Evolutionary conservation across 805 yeast species (phyloP).

Genomic region (Kregervanrija fluxuum): DNA sequence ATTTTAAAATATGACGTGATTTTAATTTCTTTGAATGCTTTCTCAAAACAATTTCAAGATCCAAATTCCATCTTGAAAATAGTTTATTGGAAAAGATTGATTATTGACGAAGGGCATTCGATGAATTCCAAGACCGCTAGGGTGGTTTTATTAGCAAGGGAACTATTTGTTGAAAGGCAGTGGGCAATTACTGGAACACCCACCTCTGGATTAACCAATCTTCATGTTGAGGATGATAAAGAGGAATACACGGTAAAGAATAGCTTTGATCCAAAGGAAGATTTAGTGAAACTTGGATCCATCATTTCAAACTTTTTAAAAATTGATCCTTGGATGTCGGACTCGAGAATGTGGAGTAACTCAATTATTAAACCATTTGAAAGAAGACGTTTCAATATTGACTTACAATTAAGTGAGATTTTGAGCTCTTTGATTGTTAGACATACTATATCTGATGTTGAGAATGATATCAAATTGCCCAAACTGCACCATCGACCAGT

Average conservation of each 20-base stretch:
- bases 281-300: constrained; percentile 45
- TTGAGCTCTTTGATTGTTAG: constrained; percentile 46
- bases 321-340: constrained; percentile 50
- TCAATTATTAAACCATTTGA: constrained; percentile 43
- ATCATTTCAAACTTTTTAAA: constrained; percentile 46
- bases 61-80: constrained; percentile 31
- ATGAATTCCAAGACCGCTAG: constrained; percentile 47
- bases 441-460: constrained; percentile 49
- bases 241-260: constrained; percentile 40
- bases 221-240: constrained; percentile 36
- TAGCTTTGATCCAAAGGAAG: constrained; percentile 45
- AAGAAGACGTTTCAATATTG: constrained; percentile 33
- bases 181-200: constrained; percentile 80
- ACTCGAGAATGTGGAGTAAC: constrained; percentile 40
- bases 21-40: constrained; percentile 39
- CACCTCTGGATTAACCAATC: constrained; percentile 57
- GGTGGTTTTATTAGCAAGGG: constrained; percentile 41
- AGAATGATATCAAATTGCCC: constrained; percentile 49
- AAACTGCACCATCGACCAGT: constrained; percentile 52
- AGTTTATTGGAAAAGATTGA: constrained; percentile 60
- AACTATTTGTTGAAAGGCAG: constrained; percentile 48
- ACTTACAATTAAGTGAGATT: constrained; percentile 33
- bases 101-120: constrained; percentile 73
- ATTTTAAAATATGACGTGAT: constrained; percentile 45
- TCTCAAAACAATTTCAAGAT: constrained; percentile 34